Percentiles rank a stretch among this genome's conserved stretches.
Evolutionary conservation across 2,329 filamentous ascomycete genomes (phyloP).

Genomic region (Colletotrichum salicis): DNA sequence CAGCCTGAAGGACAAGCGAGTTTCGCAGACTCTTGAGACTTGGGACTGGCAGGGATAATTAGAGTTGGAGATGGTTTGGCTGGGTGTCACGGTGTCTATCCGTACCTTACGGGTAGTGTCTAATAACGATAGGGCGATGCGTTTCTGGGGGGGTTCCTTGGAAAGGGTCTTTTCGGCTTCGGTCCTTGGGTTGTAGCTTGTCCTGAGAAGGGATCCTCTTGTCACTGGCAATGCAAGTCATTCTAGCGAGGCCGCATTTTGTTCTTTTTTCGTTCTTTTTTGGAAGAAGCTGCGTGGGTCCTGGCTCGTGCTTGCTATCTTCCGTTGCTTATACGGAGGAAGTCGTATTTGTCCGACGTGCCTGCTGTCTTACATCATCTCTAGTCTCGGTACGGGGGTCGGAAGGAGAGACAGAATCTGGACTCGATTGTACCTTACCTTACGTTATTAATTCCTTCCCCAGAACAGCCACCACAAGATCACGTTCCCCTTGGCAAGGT

Average conservation of each 20-base stretch:
- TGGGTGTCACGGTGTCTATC: background rate
- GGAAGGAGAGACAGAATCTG: background rate
- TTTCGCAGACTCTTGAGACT: constrained; percentile 47
- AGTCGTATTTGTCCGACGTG: background rate
- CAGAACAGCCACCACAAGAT: background rate
- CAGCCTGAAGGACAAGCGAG: constrained; percentile 51
- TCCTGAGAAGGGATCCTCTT: constrained; percentile 8
- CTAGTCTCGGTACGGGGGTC: background rate
- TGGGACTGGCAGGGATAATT: constrained; percentile 35
- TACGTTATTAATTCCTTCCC: too few relatives aligned
- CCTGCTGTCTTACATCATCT: background rate
- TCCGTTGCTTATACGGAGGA: background rate
- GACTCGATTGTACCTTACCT: background rate
- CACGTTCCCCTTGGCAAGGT: background rate
- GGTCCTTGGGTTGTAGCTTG: background rate
- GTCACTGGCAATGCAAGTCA: constrained; percentile 15
- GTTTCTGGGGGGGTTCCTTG: background rate
- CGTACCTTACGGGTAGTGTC: background rate
- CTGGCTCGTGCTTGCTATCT: constrained; percentile 5
- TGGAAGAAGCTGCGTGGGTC: background rate
- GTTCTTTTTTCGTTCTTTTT: constrained; percentile 13
- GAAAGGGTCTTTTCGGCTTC: background rate
- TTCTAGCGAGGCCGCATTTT: background rate
- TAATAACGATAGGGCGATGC: background rate
- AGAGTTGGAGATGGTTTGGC: constrained; percentile 23